A percentile compares a stretch with the other conserved stretches of the same genome.
phyloP scores from a whole-genome alignment of 768 basidiomycete genomes.

The Phylloporus arenicola region DNA sequence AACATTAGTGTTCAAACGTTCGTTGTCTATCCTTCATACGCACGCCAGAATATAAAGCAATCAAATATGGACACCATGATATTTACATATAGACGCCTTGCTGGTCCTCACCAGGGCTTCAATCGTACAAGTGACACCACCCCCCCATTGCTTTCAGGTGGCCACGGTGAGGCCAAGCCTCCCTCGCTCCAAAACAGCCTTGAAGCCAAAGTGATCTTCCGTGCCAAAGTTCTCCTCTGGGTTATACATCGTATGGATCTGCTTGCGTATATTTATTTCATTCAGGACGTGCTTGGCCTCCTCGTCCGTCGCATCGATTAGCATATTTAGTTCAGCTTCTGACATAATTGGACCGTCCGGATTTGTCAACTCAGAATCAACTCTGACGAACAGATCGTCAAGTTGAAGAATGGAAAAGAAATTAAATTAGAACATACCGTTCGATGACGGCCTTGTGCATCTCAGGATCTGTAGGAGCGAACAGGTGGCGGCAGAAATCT shows the following conservation, averaged over 20 bases:
- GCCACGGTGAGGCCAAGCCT: background rate
- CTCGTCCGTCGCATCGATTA: constrained; percentile 1
- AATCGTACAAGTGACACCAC: background rate
- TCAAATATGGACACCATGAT: background rate
- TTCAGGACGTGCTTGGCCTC: constrained; percentile 8
- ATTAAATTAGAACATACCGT: background rate
- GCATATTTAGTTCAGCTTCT: background rate
- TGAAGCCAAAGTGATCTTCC: constrained; percentile 12
- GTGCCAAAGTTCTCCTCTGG: constrained; percentile 7
- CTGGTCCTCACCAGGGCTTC: background rate
- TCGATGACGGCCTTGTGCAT: background rate
- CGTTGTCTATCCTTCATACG: too few species aligned
- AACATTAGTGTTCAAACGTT: too few species aligned
- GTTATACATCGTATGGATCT: constrained; percentile 12
- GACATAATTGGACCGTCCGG: background rate
- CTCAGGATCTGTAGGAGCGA: constrained; percentile 3
- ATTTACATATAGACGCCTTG: too few species aligned
- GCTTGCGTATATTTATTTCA: constrained; percentile 15
- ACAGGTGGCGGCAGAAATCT: constrained; percentile 4
- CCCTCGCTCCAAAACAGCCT: constrained; percentile 2
- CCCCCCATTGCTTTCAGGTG: background rate
- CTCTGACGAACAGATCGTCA: background rate
- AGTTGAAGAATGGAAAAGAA: background rate
- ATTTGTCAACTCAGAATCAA: background rate
- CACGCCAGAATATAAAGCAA: too few species aligned